Evolutionary conservation across 345 rosid species (phyloP).

Genomic region (Gossypium stocksii): DNA sequence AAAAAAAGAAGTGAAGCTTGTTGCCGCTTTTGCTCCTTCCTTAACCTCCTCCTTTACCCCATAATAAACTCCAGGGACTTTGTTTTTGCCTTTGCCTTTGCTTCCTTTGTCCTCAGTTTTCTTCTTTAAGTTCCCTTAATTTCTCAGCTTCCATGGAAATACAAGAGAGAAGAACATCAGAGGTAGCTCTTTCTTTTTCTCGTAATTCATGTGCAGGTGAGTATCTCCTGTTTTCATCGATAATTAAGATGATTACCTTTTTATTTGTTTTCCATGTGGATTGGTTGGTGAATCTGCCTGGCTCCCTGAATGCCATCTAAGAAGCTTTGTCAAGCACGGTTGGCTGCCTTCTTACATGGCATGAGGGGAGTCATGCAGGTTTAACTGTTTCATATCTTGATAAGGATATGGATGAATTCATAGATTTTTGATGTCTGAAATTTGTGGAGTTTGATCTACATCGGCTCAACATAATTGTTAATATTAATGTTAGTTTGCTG

Average conservation of each 20-base stretch:
- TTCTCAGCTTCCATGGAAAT: not conserved
- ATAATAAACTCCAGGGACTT: constrained; percentile 14
- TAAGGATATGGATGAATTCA: not conserved
- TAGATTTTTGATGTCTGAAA: not conserved
- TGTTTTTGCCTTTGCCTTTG: constrained; percentile 13
- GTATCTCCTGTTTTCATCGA: not conserved
- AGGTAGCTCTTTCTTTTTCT: not conserved
- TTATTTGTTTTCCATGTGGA: not conserved
- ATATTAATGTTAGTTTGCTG: not conserved
- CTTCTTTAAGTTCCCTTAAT: not conserved
- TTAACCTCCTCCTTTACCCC: not conserved
- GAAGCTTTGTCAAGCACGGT: constrained; percentile 33
- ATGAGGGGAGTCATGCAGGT: constrained; percentile 56
- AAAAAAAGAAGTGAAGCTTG: not conserved
- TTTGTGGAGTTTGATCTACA: not conserved
- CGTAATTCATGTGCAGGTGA: not conserved
- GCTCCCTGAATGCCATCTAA: constrained; percentile 70
- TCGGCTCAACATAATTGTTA: not conserved
- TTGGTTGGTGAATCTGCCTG: constrained; percentile 35
- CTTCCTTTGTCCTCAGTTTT: not conserved
- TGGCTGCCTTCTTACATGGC: constrained; percentile 46
- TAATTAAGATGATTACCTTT: too few relatives aligned
- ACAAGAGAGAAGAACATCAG: not conserved
- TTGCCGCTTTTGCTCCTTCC: constrained; percentile 24
- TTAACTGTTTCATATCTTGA: not conserved